Evolutionary conservation across 352 stramenopile genomes (phyloP).

Genomic region (Phytophthora constricta): DNA sequence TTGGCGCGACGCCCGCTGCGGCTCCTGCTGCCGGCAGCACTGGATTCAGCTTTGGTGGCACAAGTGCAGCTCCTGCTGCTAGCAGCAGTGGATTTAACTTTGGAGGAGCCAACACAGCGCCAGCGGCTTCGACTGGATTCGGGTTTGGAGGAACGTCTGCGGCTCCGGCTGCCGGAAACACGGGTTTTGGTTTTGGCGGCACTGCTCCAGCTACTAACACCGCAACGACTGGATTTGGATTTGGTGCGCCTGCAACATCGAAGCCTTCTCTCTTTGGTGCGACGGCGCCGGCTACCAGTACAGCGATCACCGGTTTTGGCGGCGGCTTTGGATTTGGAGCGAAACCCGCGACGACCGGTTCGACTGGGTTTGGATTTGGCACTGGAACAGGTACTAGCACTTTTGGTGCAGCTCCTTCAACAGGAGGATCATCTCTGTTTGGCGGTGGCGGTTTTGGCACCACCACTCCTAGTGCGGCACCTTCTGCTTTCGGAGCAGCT

Average conservation of each 20-base stretch:
- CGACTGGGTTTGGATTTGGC: constrained; percentile 35
- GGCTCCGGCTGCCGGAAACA: constrained; percentile 14
- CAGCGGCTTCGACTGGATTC: constrained; percentile 35
- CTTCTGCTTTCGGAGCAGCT: constrained; percentile 38
- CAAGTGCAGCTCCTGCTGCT: constrained; percentile 32
- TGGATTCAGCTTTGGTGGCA: constrained; percentile 50
- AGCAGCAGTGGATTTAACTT: constrained; percentile 36
- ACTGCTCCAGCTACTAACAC: constrained; percentile 30
- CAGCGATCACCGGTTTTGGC: constrained; percentile 42
- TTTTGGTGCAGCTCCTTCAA: constrained; percentile 42
- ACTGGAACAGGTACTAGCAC: constrained; percentile 28
- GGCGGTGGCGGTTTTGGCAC: constrained; percentile 47
- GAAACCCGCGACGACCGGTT: constrained; percentile 30
- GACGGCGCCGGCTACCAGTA: constrained; percentile 35
- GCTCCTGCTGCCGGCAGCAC: constrained; percentile 29
- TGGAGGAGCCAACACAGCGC: constrained; percentile 16
- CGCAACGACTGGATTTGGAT: constrained; percentile 39
- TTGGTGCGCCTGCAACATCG: constrained; percentile 34
- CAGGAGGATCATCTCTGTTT: constrained; percentile 38
- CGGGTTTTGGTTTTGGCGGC: constrained; percentile 31
- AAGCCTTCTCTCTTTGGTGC: constrained; percentile 66
- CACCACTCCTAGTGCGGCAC: constrained; percentile 17
- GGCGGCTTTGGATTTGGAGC: constrained; percentile 46
- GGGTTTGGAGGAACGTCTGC: constrained; percentile 33
- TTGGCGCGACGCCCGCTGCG: constrained; percentile 45